Evolutionary conservation across 805 yeast species (phyloP), one percentile per base, ranked within the genome.

Genomic region (Grigorovia yakushimaensis): DNA sequence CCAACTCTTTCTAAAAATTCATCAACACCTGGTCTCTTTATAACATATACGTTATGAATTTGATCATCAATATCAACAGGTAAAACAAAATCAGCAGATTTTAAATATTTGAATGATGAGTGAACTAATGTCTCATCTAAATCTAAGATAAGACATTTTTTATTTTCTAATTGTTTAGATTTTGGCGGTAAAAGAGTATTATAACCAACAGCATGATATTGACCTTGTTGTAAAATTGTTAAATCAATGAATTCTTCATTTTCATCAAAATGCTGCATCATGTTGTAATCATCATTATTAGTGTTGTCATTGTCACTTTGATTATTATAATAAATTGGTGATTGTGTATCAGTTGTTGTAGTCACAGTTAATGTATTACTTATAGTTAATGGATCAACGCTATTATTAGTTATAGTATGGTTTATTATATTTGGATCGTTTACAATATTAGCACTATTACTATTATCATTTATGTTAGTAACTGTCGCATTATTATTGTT

Each of bases 11-110:
- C 71, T 71, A 93, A 72, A 60, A 93, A 93, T 61, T 87, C 94
- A 67, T 93, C 98, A 44, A 94, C 98, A 1, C 98, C 98, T 1
- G 99, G 99, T 58, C 99, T 77, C 62, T 93, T 93, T 48, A 89
- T 88, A 21, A 93, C 98, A 63, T 88, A 93, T 41, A 93, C 98
- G 59, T 87, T 91, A 65, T 93, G 98, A 30, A 82, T 74, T 63
- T 86, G 91, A 57, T 82, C 82, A 58, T 93, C 98, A 52, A 93
- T 91, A 64, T 91, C 98, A 46, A 93, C 98, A 15, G 98, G 98
- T 44, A 93, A 87, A 42, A 94, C 94, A 68, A 93, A 93, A 68
- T 93, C 99, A 1, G 96, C 95, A 41, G 88, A 84, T 50, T 94
- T 79, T 48, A 93, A 75, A 64, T 83, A 88, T 65, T 91, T 89